phyloP scores from a whole-genome alignment of 805 yeast species.

The Candida pseudofarinosa region DNA sequence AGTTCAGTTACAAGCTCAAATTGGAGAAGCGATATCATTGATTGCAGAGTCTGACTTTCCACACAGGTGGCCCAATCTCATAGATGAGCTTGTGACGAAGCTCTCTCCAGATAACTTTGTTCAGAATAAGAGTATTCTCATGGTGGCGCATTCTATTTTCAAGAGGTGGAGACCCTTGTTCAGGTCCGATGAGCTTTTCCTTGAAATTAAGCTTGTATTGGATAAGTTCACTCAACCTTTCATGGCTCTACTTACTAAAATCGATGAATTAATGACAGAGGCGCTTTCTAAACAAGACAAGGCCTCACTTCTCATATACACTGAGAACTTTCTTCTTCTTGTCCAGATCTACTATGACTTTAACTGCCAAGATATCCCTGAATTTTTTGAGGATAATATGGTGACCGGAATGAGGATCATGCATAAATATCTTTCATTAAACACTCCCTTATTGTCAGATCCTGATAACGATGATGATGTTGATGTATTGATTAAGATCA shows the following conservation, averaged over 20 bases:
- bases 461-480: constrained; percentile 64
- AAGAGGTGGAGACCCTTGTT: constrained; percentile 95
- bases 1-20: constrained; percentile 76
- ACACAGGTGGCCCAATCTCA: constrained; percentile 73
- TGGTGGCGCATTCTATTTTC: constrained; percentile 93
- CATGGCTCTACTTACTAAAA: constrained; percentile 58
- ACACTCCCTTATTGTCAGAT: constrained; percentile 49
- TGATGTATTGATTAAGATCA: constrained; percentile 65
- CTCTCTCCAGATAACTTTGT: constrained; percentile 64
- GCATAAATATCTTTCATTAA: constrained; percentile 72
- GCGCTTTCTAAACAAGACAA: constrained; percentile 39
- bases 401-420: constrained; percentile 71
- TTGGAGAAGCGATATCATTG: constrained; percentile 88
- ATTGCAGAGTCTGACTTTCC: constrained; percentile 98
- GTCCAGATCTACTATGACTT: constrained; percentile 86
- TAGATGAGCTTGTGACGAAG: constrained; percentile 68
- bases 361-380: constrained; percentile 97
- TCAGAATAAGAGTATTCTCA: constrained; percentile 77
- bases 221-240: constrained; percentile 81
- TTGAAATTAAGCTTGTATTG: constrained; percentile 83
- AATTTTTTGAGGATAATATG: constrained; percentile 91
- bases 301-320: constrained; percentile 49
- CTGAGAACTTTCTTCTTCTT: constrained; percentile 68
- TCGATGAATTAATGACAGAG: constrained; percentile 59
- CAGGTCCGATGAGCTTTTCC: constrained; percentile 82